Percentiles rank a stretch among this genome's conserved stretches.
phyloP scores from a whole-genome alignment of 2,329 filamentous ascomycete species.

The Paracamarosporium sp. region DNA sequence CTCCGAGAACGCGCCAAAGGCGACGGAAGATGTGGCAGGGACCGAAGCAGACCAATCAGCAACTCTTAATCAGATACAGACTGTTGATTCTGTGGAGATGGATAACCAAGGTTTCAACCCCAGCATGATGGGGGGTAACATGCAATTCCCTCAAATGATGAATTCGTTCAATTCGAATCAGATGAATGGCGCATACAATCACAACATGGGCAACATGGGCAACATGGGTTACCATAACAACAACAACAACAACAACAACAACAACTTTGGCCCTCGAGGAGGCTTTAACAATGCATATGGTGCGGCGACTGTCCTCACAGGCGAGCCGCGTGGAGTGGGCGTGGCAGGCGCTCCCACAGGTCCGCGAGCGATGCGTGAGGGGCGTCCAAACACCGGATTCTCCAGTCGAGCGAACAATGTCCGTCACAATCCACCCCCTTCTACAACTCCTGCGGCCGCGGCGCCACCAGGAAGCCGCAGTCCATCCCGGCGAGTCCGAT shows the following conservation, averaged over 20 bases:
- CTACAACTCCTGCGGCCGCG: slow-evolving; percentile 27
- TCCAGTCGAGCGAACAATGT: slow-evolving; percentile 61
- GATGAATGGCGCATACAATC: slow-evolving; percentile 48
- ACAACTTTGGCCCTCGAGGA: slow-evolving; percentile 54
- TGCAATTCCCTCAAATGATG: slow-evolving; percentile 41
- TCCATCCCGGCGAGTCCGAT: slow-evolving; percentile 35
- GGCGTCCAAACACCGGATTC: slow-evolving; percentile 81
- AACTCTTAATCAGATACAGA: slow-evolving; percentile 43
- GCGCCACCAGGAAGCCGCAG: slow-evolving; percentile 31
- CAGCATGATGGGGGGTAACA: slow-evolving; percentile 34
- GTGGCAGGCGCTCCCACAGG: slow-evolving; percentile 81
- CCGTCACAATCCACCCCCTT: slow-evolving; percentile 33
- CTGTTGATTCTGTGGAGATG: slow-evolving; percentile 37
- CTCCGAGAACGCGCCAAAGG: slow-evolving; percentile 14
- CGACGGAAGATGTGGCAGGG: slow-evolving; percentile 23
- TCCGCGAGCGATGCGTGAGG: slow-evolving; percentile 92
- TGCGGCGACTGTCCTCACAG: slow-evolving; percentile 45
- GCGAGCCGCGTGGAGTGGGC: slow-evolving; percentile 60
- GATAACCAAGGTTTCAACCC: slow-evolving; percentile 30
- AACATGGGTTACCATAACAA: slow-evolving; percentile 47
- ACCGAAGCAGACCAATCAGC: slow-evolving; percentile 18
- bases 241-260: slow-evolving; percentile 38
- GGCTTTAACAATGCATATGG: slow-evolving; percentile 50
- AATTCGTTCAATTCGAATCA: slow-evolving; percentile 65
- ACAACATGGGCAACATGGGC: slow-evolving; percentile 49